Evolutionary conservation across 148 eudicot genomes (phyloP).

Genomic region (Rheum nobile): DNA sequence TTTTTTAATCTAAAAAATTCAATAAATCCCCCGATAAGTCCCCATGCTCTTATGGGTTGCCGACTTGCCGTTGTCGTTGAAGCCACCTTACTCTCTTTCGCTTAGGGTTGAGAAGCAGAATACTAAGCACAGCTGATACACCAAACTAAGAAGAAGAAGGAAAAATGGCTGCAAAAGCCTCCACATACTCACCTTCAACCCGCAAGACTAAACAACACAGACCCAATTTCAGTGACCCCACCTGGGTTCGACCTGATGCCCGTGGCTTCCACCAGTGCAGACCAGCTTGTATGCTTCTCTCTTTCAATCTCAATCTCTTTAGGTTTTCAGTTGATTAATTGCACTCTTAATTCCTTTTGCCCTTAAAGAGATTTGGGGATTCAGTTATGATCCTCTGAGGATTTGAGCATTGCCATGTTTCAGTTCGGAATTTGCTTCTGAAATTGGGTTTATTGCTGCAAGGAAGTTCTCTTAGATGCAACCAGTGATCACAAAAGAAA

Average conservation of each 20-base stretch:
- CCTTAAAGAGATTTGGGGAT: neutral
- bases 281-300: slow-evolving; percentile 58
- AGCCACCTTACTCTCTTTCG: no score
- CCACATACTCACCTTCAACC: slow-evolving; percentile 69
- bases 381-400: neutral
- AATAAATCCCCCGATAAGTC: no score
- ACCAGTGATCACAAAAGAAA: no score
- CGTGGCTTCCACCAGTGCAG: slow-evolving; percentile 80
- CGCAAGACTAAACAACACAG: slow-evolving; percentile 35
- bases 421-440: neutral
- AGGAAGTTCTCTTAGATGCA: no score
- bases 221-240: slow-evolving; percentile 33
- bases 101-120: no score
- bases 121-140: no score
- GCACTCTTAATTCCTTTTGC: neutral
- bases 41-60: no score
- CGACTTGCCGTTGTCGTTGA: no score
- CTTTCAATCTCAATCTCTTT: neutral
- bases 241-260: slow-evolving; percentile 71
- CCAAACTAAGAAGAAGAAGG: neutral
- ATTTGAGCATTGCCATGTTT: neutral
- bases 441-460: neutral
- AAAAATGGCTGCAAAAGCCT: slow-evolving; percentile 50
- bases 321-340: neutral
- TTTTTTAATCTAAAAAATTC: no score